Base-by-base conservation (phyloP, 192 early-diverging fungal species). In the Backusella westeae region DNA sequence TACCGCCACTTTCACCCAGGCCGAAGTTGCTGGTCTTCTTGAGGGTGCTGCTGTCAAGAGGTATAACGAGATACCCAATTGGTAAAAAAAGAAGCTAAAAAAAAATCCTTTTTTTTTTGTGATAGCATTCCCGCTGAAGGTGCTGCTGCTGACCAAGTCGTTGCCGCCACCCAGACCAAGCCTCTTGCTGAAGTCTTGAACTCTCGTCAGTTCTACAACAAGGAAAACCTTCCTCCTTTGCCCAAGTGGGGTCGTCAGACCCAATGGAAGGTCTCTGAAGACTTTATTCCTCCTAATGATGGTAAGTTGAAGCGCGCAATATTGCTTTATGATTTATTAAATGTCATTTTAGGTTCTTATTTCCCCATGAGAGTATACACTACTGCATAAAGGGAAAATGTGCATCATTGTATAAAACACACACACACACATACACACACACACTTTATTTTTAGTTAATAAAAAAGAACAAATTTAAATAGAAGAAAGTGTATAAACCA, bases 1-100 rank as follows among this genome's bases (percentile, higher is more conserved):
- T 71, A 87, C 93, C 6, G 91, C 91, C 53, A 89, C 94, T 15
- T 97, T 94, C 76, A 92, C 90, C 26, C 90, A 92, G 80, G 77
- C 91, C 32, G 93, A 96, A 72, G 86, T 96, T 68, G 92, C 91
- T 59, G 83, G 83, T 26, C 82, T 92, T 69, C 79, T 94, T 53
- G 83, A 85, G 53, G 87, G 82, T 34, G 78, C 52, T 39, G 1
- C 41, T 32, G 56, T 75, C 68, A 74, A 80, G 44, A 77, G 76
- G 82, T 83, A 32, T 46, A 35, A 21, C 15, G 17, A 39, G 10
- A 70, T 21, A 14, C 23, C 26, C 34, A 34, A 21, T 42, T 42
- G 3, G 41, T 14, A 46, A 19, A 6, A 49, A 19, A 42, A 14
- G 4, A 46, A 7, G 19, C 23, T 38, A 10, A 32, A 2, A 23